A percentile compares a stretch with the other conserved stretches of the same genome.
Conservation (phyloP, 83 land plant species). For the Picea abies region DNA sequence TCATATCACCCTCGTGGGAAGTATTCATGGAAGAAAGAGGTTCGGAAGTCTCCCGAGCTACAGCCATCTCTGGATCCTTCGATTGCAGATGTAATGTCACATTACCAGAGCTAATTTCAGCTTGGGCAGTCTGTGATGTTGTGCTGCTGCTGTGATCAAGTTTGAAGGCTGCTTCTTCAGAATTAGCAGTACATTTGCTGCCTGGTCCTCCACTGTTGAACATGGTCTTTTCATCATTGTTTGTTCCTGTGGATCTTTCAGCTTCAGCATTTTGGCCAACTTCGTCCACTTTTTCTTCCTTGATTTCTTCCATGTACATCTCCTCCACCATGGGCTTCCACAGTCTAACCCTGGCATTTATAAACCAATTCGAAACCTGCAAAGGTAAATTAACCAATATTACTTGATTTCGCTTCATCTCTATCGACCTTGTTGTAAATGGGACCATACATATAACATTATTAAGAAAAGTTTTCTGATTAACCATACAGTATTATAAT, state of each 20-base stretch:
- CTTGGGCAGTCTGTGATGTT: neutral
- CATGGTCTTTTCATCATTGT: neutral
- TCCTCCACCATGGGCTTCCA: constrained; percentile 42
- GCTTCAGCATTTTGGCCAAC: neutral
- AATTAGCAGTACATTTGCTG: neutral
- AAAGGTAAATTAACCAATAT: neutral
- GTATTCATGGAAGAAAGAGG: constrained; percentile 4
- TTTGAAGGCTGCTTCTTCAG: neutral
- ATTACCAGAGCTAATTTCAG: neutral
- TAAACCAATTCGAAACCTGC: constrained; percentile 36
- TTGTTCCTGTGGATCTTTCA: neutral
- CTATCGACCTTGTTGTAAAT: too few species aligned
- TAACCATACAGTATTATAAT: too few species aligned
- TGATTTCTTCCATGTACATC: constrained; percentile 26
- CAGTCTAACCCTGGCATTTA: constrained; percentile 31
- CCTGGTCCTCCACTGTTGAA: neutral
- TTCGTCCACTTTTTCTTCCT: constrained; percentile 13
- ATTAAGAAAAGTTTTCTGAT: too few species aligned
- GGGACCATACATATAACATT: too few species aligned
- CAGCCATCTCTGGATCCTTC: neutral
- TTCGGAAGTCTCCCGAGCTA: neutral
- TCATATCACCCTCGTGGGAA: neutral
- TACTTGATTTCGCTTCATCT: too few species aligned
- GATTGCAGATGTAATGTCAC: neutral
- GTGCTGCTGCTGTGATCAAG: constrained; percentile 10